Evolutionary conservation across 1,284 basidiomycete genomes (phyloP), one percentile per base, ranked within the genome.

Genomic region (Moniliophthora roreri): DNA sequence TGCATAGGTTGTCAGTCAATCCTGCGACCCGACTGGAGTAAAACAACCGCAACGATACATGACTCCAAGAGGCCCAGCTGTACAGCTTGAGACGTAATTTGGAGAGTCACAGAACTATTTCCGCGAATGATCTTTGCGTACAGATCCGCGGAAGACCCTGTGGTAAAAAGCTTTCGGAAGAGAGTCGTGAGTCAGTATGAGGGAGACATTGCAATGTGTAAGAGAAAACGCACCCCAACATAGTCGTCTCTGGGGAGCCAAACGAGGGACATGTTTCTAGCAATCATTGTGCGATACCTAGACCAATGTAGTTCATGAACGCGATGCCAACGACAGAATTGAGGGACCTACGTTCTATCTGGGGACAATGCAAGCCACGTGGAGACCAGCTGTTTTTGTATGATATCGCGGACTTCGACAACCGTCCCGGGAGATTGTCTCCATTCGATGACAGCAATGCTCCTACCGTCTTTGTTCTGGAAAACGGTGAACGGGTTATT

Each of bases 21-120:
- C 60, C 68, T 73, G 46, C 70, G 74, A 32, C 80, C 79, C 32
- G 70, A 79, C 51, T 77, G 78, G 39, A 82, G 63, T 16, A 82
- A 64, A 13, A 76, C 53, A 1, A 76, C 69, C 0, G 76, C 79
- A 6, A 77, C 65, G n/a, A 82, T 60, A 36, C 69, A 61, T 18
- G 65, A 60, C 16, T 82, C 74, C 3, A 80, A 62, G 23, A 81
- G 66, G 5, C 71, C 73, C 9, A 76, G 65, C 50, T 78, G 71
- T 18, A 80, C 64, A 4, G 78, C 78, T 16, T 76, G 68, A 0
- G 72, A 59, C 2, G 75, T 74, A 47, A 82, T 61, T 48, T 81
- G 77, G 23, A 82, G 66, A 1, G 64, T 60, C 49, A 80, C 64
- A 2, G 63, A 63, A 10, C 69, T 69, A 20, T 70, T 62, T 10